These are phyloP conservation scores for Aquilaria yunnanensis DNA, from an alignment of 345 rosid genomes.

Conservation along the genomic window DNA sequence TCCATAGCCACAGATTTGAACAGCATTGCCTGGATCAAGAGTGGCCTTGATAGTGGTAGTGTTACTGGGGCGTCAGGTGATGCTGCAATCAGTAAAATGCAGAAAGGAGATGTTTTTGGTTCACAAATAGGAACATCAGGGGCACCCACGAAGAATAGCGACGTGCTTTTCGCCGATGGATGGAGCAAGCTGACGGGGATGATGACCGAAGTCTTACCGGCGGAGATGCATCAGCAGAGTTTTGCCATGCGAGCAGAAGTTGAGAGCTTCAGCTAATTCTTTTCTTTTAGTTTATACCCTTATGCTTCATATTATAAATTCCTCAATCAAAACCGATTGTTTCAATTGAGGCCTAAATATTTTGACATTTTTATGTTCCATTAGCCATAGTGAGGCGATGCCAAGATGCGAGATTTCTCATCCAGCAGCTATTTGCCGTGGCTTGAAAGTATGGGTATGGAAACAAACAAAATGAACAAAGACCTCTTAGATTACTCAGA, in stretches of 20 bases:
- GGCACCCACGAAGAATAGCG: slow-evolving; percentile 28
- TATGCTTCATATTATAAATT: slow-evolving; percentile 13
- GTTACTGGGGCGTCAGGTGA: slow-evolving; percentile 13
- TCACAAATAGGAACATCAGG: slow-evolving; percentile 36
- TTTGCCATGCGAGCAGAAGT: slow-evolving; percentile 45
- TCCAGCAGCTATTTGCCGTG: too few species aligned
- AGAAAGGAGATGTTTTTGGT: slow-evolving; percentile 18
- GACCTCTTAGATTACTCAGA: too few species aligned
- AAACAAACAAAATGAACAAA: too few species aligned
- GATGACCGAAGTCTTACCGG: slow-evolving; percentile 23
- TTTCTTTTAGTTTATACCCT: slow-evolving; percentile 2
- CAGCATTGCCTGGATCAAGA: slow-evolving; percentile 82
- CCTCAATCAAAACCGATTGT: too few species aligned
- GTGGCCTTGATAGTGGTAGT: slow-evolving; percentile 51
- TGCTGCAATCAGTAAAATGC: slow-evolving; percentile 12
- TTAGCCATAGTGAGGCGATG: too few species aligned
- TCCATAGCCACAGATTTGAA: slow-evolving; percentile 79
- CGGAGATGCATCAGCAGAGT: slow-evolving; percentile 37
- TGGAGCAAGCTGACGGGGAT: slow-evolving; percentile 38
- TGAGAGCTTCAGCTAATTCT: slow-evolving; percentile 33
- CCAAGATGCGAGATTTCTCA: too few species aligned
- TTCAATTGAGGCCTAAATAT: too few species aligned
- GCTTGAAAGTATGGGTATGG: too few species aligned
- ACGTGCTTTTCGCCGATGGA: slow-evolving; percentile 33
- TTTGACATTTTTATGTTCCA: too few species aligned